Percentiles rank a stretch among this genome's conserved stretches.
Evolutionary conservation across 352 stramenopile genomes (phyloP).

Genomic region (Phytophthora cryptogea): DNA sequence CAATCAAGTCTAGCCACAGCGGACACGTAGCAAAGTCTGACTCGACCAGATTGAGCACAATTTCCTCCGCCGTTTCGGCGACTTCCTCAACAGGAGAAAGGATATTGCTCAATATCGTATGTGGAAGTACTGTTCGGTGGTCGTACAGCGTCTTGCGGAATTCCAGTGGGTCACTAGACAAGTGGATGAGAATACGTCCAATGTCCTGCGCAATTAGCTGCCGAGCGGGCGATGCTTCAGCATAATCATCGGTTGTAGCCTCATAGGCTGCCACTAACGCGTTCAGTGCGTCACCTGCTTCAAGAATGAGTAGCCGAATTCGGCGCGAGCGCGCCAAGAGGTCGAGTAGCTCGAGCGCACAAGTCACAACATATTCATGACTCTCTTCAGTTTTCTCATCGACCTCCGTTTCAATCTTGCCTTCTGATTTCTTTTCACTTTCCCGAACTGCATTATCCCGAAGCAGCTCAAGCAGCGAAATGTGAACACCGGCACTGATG

Average conservation of each 20-base stretch:
- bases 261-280: slow-evolving; percentile 67
- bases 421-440: slow-evolving; percentile 28
- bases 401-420: slow-evolving; percentile 10
- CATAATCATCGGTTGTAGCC: slow-evolving; percentile 44
- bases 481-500: slow-evolving; percentile 71
- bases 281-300: slow-evolving; percentile 56
- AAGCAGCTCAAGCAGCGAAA: slow-evolving; percentile 69
- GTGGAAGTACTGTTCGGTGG: slow-evolving; percentile 53
- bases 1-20: slow-evolving; percentile 78
- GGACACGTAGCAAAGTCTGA: slow-evolving; percentile 84
- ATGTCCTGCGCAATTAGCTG: slow-evolving; percentile 55
- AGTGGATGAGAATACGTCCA: slow-evolving; percentile 62
- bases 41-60: slow-evolving; percentile 77
- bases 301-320: slow-evolving; percentile 72
- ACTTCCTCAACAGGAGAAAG: slow-evolving; percentile 56
- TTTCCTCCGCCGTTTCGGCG: slow-evolving; percentile 64
- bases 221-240: slow-evolving; percentile 29
- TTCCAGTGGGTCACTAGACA: slow-evolving; percentile 75
- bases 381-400: slow-evolving; percentile 29
- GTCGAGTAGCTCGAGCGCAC: slow-evolving; percentile 57
- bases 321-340: slow-evolving; percentile 59
- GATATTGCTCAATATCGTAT: slow-evolving; percentile 69
- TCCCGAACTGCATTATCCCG: slow-evolving; percentile 33
- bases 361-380: slow-evolving; percentile 36
- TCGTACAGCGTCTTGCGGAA: slow-evolving; percentile 85